Evolutionary conservation across 2,329 filamentous ascomycete species (phyloP), one percentile per base, ranked within the genome.

Genomic region (Exophiala phaeomuriformis): DNA sequence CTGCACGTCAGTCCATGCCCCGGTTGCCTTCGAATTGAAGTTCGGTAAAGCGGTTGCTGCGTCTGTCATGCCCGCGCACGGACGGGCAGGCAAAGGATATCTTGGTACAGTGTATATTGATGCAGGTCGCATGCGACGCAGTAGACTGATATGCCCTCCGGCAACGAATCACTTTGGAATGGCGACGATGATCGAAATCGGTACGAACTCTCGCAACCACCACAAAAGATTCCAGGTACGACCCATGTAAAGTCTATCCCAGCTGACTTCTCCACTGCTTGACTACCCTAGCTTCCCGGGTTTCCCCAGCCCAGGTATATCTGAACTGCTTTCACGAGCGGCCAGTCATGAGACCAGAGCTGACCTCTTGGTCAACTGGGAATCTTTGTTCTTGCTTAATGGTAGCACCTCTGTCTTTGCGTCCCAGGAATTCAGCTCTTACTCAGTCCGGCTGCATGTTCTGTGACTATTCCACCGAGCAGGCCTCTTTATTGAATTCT

Each of bases 231-330:
- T 29, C 33, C 9, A 31, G 27, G 4, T n/a, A 31, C 12, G 5
- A 53, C 39, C 51, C 51, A 36, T 28, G 44, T 49, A 8, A 29
- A 49, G 37, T 29, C 39, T 44, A 40, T 31, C 51, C 51, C 48
- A 53, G 43, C 8, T 31, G 9, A 8, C 42, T 19, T 7, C 28
- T 32, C 42, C 42, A 44, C 10, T 19, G 3, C 28, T 32, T 29
- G 28, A 44, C 10, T 10, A 31, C 9, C 12, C 28, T 41, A 39
- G 9, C 8, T 47, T 36, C 36, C n/a, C 48, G 40, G 46, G 50
- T 30, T 45, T 41, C 45, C 57, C 53, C 51, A 55, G 54, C 44
- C 57, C 51, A 49, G 53, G 37, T 49, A 49, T 53, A 58, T 55
- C 53, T 19, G 29, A 49, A 39, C 44, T 35, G 47, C 41, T 31